These are phyloP conservation scores for Penicillium palitans DNA, from an alignment of 2,329 filamentous ascomycete species.

Conservation along the genomic window DNA sequence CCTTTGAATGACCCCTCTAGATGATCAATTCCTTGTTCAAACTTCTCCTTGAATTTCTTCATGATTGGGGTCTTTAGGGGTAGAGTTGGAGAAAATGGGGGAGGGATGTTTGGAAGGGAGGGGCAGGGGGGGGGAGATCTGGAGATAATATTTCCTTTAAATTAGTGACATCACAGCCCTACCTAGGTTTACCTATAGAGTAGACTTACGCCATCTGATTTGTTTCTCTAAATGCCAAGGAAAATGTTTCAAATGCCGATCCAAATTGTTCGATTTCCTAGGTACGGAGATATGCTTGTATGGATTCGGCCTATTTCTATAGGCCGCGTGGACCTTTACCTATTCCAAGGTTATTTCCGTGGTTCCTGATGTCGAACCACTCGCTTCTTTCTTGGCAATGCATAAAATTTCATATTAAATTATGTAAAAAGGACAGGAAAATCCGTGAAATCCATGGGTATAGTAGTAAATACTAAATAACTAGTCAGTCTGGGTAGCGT, in stretches of 20 bases:
- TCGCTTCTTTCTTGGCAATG: not conserved
- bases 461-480: not conserved
- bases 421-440: not conserved
- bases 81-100: not conserved
- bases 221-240: constrained; percentile 3
- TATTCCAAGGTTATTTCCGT: not conserved
- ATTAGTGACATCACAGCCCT: constrained; percentile 18
- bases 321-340: constrained; percentile 3
- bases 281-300: not conserved
- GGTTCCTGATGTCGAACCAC: not conserved
- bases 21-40: constrained; percentile 21
- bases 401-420: not conserved
- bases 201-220: not conserved
- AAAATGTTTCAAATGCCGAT: not conserved
- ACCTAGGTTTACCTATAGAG: constrained; percentile 5
- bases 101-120: not conserved
- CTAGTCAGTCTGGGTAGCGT: not conserved
- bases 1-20: constrained; percentile 33
- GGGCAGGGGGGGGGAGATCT: not conserved
- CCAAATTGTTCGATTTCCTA: not conserved
- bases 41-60: constrained; percentile 30
- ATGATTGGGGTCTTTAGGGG: constrained; percentile 17
- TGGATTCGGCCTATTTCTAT: not conserved
- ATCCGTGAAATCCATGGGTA: no score
- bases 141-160: not conserved